Evolutionary conservation across 2,329 filamentous ascomycete species (phyloP).

Genomic region (Hirsutella thompsonii): DNA sequence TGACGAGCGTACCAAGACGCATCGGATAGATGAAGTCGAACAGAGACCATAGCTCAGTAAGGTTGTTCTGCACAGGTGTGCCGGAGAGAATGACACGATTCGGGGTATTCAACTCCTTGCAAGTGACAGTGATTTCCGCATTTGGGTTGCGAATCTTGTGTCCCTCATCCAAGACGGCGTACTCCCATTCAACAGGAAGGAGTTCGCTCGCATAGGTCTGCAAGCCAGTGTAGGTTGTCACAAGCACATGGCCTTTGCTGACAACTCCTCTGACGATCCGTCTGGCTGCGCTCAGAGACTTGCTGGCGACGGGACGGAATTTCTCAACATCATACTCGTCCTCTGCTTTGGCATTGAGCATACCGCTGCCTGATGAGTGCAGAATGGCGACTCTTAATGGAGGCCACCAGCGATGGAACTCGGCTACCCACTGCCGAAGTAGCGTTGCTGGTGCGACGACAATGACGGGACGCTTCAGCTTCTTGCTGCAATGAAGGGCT

Average conservation of each 20-base stretch:
- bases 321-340: conserved; percentile 36
- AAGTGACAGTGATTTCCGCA: conserved; percentile 84
- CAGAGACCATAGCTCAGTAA: conserved; percentile 89
- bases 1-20: conserved; percentile 81
- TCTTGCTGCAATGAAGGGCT: conserved; percentile 82
- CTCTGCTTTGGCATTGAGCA: conserved; percentile 68
- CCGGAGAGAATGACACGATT: conserved; percentile 90
- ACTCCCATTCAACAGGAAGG: conserved; percentile 78
- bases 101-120: conserved; percentile 82
- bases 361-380: conserved; percentile 90
- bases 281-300: conserved; percentile 48
- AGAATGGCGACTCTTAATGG: conserved; percentile 90
- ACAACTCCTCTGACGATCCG: conserved; percentile 74
- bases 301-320: conserved; percentile 19
- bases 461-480: conserved; percentile 72
- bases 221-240: conserved; percentile 93
- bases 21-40: conserved; percentile 98
- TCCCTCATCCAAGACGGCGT: conserved; percentile 89
- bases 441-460: conserved; percentile 91
- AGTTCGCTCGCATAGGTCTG: conserved; percentile 80
- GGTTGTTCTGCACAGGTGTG: conserved; percentile 94
- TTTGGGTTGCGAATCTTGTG: conserved; percentile 98
- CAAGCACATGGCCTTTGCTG: conserved; percentile 76
- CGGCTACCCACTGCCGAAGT: conserved; percentile 94
- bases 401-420: conserved; percentile 99